Percentiles rank a stretch among this genome's conserved stretches.
Conservation (phyloP, 1,139 yeast species). For the Eremothecium gossypii region DNA sequence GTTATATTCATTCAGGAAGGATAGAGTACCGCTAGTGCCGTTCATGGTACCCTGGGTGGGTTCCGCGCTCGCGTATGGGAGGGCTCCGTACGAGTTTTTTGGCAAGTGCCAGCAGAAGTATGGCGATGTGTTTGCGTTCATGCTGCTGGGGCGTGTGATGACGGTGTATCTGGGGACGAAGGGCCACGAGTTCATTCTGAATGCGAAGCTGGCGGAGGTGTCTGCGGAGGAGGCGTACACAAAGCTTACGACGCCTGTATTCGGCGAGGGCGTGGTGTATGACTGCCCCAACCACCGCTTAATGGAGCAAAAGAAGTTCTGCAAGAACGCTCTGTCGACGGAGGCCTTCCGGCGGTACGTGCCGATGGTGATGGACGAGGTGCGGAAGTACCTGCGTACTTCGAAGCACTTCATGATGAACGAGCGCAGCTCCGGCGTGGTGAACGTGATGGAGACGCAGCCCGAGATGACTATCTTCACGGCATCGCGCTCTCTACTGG, state of each 20-base stretch:
- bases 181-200: constrained; percentile 93
- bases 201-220: constrained; percentile 82
- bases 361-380: constrained; percentile 78
- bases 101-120: constrained; percentile 65
- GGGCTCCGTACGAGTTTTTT: constrained; percentile 87
- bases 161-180: constrained; percentile 94
- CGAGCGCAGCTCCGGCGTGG: constrained; percentile 38
- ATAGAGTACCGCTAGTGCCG: constrained; percentile 80
- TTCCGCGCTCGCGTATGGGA: constrained; percentile 79
- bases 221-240: constrained; percentile 94
- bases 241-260: constrained; percentile 93
- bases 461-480: constrained; percentile 96
- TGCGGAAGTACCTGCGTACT: constrained; percentile 49
- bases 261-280: constrained; percentile 93
- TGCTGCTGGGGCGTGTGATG: constrained; percentile 83
- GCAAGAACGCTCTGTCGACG: constrained; percentile 76
- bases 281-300: constrained; percentile 90
- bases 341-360: constrained; percentile 82
- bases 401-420: constrained; percentile 37
- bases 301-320: constrained; percentile 98
- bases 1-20: constrained; percentile 60
- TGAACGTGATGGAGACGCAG: constrained; percentile 73
- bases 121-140: constrained; percentile 88
- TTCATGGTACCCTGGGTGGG: constrained; percentile 97
- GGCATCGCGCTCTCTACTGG: constrained; percentile 83